Conservation (phyloP, 192 early-diverging fungal genomes). For the Thamnidium elegans region DNA sequence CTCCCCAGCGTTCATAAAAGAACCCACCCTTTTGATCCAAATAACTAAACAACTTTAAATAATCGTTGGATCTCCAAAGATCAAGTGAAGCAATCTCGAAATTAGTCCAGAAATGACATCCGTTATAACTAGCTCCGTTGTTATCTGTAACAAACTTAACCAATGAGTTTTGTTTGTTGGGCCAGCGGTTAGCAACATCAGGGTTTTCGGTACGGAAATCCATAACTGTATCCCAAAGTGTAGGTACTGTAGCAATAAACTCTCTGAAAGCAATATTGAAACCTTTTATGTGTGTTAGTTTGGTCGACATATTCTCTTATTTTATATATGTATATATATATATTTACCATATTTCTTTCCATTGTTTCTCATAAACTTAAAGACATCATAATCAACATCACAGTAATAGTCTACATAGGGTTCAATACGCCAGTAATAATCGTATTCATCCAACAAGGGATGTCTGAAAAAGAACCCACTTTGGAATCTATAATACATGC, state of each 20-base stretch:
- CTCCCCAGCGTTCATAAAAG: slow-evolving; percentile 82
- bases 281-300: slow-evolving; percentile 28
- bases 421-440: slow-evolving; percentile 91
- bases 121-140: slow-evolving; percentile 60
- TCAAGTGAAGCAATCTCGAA: slow-evolving; percentile 64
- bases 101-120: slow-evolving; percentile 88
- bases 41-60: slow-evolving; percentile 65
- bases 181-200: slow-evolving; percentile 37
- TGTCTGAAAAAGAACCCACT: slow-evolving; percentile 80
- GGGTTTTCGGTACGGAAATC: slow-evolving; percentile 50
- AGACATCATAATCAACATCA: slow-evolving; percentile 82
- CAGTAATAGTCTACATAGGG: slow-evolving; percentile 79
- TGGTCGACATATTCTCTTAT: not conserved
- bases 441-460: slow-evolving; percentile 61
- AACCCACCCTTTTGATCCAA: slow-evolving; percentile 78
- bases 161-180: slow-evolving; percentile 31
- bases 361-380: slow-evolving; percentile 72
- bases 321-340: too few relatives aligned
- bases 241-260: slow-evolving; percentile 63
- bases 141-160: slow-evolving; percentile 57
- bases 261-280: slow-evolving; percentile 77
- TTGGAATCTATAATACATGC: slow-evolving; percentile 49
- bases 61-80: slow-evolving; percentile 66
- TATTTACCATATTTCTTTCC: slow-evolving; percentile 71
- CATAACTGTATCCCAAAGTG: slow-evolving; percentile 67